A percentile compares a stretch with the other conserved stretches of the same genome.
These are phyloP conservation scores for Smittium culicis DNA, from an alignment of 371 early-diverging fungal genomes.

Conservation along the genomic window DNA sequence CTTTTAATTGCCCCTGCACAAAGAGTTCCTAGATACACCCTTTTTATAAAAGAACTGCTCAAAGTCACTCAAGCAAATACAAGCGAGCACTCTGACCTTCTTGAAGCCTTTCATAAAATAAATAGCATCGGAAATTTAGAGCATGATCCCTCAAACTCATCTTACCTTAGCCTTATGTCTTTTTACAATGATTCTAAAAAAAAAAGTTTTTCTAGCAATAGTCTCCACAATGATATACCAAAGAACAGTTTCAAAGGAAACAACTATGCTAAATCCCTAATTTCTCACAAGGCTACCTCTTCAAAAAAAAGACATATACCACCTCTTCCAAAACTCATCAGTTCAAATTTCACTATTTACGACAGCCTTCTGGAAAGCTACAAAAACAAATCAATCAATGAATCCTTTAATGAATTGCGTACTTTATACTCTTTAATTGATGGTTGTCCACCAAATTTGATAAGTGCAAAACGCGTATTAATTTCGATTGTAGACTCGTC, in stretches of 20 bases:
- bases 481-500: conserved; percentile 27
- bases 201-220: neutral
- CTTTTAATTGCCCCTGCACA: conserved; percentile 39
- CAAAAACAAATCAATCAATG: conserved; percentile 14
- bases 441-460: conserved; percentile 30
- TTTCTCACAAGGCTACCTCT: neutral
- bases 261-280: neutral
- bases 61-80: conserved; percentile 23
- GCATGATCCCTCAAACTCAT: neutral
- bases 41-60: conserved; percentile 32
- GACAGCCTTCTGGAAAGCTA: no score
- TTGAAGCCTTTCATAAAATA: conserved; percentile 25
- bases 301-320: no score
- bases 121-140: conserved; percentile 20
- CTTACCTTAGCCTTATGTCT: neutral
- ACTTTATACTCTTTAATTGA: conserved; percentile 27
- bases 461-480: conserved; percentile 30
- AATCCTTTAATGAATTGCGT: conserved; percentile 26
- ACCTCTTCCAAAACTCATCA: no score
- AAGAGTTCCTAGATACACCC: conserved; percentile 36
- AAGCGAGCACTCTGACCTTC: conserved; percentile 23
- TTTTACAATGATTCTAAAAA: neutral
- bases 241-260: neutral
- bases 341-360: no score
- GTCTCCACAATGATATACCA: neutral